Conservation (phyloP, 257 asterid genomes). For the Leonotis leonurus region DNA sequence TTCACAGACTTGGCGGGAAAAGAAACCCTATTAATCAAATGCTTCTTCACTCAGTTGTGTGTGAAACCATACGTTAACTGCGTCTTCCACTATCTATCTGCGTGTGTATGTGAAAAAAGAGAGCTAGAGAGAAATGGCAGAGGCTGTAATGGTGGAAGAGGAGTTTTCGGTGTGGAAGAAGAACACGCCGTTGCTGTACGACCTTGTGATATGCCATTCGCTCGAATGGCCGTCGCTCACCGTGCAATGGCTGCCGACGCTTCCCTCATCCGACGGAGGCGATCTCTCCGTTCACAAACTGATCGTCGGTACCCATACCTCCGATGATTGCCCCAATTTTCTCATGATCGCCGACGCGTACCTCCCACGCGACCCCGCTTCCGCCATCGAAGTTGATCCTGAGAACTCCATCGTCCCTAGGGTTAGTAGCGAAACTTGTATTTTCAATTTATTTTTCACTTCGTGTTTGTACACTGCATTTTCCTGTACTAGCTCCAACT, state of each 20-base stretch:
- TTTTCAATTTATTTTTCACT: neutral
- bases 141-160: slow-evolving; percentile 51
- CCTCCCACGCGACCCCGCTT: slow-evolving; percentile 56
- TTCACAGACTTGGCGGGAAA: slow-evolving; percentile 40
- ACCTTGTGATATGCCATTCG: slow-evolving; percentile 71
- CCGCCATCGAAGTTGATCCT: slow-evolving; percentile 34
- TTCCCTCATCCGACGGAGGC: slow-evolving; percentile 34
- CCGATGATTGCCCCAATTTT: slow-evolving; percentile 64
- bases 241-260: slow-evolving; percentile 75
- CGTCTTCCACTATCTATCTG: neutral
- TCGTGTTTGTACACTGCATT: neutral
- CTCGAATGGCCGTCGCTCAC: slow-evolving; percentile 99
- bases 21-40: slow-evolving; percentile 5
- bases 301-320: slow-evolving; percentile 83
- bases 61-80: slow-evolving; percentile 2
- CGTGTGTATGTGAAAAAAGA: neutral
- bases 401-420: slow-evolving; percentile 47
- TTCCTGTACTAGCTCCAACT: slow-evolving; percentile 19
- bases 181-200: slow-evolving; percentile 82
- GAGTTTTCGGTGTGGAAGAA: slow-evolving; percentile 94
- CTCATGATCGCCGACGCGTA: slow-evolving; percentile 76
- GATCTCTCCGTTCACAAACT: slow-evolving; percentile 50
- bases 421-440: slow-evolving; percentile 25
- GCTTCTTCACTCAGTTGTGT: slow-evolving; percentile 1
- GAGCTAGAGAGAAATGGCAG: slow-evolving; percentile 29